A percentile compares a stretch with the other conserved stretches of the same genome.
Conservation (phyloP, 306 rosid genomes). For the Malus sieversii region DNA sequence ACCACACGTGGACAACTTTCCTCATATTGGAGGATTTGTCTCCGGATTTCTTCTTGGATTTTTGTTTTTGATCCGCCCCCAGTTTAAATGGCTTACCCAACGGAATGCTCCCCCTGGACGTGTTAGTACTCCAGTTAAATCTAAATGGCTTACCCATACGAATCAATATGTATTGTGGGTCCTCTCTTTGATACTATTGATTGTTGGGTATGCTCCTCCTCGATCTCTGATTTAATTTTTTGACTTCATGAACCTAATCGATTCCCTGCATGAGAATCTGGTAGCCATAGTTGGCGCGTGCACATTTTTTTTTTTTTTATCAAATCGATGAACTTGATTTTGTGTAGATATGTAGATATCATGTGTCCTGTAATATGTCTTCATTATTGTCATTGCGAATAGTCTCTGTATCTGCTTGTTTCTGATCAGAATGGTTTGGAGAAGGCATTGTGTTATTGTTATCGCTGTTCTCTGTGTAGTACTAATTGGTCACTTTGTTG, state of each 20-base stretch:
- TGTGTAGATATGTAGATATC: background rate
- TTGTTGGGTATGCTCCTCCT: conserved; percentile 37
- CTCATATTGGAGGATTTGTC: no score
- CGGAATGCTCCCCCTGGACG: conserved; percentile 18
- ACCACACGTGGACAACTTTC: conserved; percentile 10
- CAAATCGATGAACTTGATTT: conserved; percentile 11
- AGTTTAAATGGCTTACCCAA: conserved; percentile 13
- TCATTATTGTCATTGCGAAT: no score
- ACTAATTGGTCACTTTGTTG: no score
- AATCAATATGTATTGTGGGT: conserved; percentile 63
- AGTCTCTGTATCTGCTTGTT: background rate
- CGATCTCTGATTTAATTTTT: background rate
- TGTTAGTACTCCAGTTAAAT: conserved; percentile 26
- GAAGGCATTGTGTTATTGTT: background rate
- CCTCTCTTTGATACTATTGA: conserved; percentile 43
- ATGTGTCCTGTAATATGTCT: no score
- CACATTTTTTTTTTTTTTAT: background rate
- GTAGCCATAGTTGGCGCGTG: background rate
- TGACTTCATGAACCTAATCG: background rate
- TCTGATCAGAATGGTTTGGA: no score
- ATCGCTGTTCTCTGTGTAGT: background rate
- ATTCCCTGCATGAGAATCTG: background rate
- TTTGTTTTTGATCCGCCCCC: no score
- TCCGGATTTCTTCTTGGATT: no score
- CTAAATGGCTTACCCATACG: no score